Base-by-base conservation (phyloP, 257 asterid species). In the Gentiana straminea region DNA sequence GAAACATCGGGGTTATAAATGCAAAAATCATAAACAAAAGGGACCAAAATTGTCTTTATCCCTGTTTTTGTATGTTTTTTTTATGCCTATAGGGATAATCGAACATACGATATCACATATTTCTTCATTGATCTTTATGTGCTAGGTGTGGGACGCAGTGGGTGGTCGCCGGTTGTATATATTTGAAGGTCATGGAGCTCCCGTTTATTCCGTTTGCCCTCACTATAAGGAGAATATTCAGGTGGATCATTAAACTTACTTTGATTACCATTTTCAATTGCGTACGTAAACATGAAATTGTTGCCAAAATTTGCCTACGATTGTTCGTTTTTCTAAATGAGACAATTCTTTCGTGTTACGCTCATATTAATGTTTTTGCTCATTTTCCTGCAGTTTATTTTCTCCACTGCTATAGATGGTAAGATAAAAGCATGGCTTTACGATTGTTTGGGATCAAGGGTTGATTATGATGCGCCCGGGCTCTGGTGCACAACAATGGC, bases 401-500 rank as follows among this genome's bases (percentile, higher is more conserved):
- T 90, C 76, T 90, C 98, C 46, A 90, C 98, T 52, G 98, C 98
- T 38, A 74, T 90, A 54, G 96, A 90, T 73, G 98, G 96, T 51
- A 90, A 90, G 77, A 90, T 90, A 64, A 90, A 90, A 77, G 98
- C 98, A 8, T 90, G 98, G 98, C 91, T 90, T 34, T 90, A 86
- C 65, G 96, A 90, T 68, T 77, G 92, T 43, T 70, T 86, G 86
- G 98, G 98, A 61, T 84, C 98, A 51, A 75, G 98, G 73, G 98
- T 90, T 58, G 98, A 90, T 70, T 90, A 90, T 79, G 96, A 90
- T 81, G 98, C 98, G 62, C 98, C 98, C 43, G 98, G 98, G 36
- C 95, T 66, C 67, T 86, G 95, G 94, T 90, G 98, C 71, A 86
- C 98, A 9, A 86, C 94, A 62, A 84, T 90, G 98, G 84, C 94